These are phyloP conservation scores for Angophora floribunda DNA, from an alignment of 345 rosid genomes.

Conservation along the genomic window DNA sequence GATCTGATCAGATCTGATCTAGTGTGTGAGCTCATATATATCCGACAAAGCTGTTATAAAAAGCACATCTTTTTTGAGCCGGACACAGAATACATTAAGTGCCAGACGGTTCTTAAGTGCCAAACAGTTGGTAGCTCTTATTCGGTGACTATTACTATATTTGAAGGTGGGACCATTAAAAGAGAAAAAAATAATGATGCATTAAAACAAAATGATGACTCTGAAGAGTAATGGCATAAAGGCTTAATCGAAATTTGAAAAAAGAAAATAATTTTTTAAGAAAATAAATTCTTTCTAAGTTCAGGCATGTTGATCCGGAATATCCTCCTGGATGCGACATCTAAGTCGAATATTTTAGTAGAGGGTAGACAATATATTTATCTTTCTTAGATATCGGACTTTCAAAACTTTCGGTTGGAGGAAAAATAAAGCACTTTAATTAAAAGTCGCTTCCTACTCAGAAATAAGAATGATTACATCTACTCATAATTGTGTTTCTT, in stretches of 20 bases:
- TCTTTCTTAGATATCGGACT: not conserved
- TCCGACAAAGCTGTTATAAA: not conserved
- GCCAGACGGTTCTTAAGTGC: too few species aligned
- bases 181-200: not conserved
- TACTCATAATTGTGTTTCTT: not conserved
- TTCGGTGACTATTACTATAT: not conserved
- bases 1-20: not conserved
- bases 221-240: not conserved
- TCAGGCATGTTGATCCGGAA: not conserved
- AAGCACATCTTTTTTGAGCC: not conserved
- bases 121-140: not conserved
- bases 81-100: too few species aligned
- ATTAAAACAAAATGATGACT: not conserved
- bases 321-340: not conserved
- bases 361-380: not conserved
- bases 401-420: not conserved
- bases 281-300: not conserved
- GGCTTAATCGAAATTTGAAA: not conserved
- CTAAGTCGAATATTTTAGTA: not conserved
- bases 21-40: not conserved
- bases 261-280: not conserved
- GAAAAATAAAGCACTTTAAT: not conserved
- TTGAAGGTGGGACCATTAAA: not conserved
- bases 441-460: fast-evolving
- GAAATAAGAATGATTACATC: not conserved